Percentiles rank a stretch among this genome's conserved stretches.
Evolutionary conservation across 1,284 basidiomycete species (phyloP).

Genomic region (Phlebopus sp.): DNA sequence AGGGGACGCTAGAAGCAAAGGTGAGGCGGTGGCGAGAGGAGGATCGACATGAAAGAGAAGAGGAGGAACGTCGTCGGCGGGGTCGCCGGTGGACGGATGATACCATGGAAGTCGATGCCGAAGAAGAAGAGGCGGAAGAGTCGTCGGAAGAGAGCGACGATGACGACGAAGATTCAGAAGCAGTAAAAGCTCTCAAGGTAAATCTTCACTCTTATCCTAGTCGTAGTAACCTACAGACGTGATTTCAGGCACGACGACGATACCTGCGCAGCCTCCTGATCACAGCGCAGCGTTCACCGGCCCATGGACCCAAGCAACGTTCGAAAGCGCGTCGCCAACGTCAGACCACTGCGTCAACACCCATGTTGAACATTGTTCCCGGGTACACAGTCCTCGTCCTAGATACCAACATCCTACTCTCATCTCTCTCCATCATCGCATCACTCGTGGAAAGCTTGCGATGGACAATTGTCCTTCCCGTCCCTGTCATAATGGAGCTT

Average conservation of each 20-base stretch:
- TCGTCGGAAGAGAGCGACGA: slow-evolving; percentile 50
- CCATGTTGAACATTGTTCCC: slow-evolving; percentile 61
- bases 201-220: slow-evolving; percentile 8
- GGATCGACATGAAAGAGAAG: slow-evolving; percentile 59
- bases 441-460: slow-evolving; percentile 75
- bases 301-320: slow-evolving; percentile 32
- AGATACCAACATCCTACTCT: slow-evolving; percentile 92
- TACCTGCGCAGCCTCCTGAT: slow-evolving; percentile 61
- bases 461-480: slow-evolving; percentile 90
- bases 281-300: slow-evolving; percentile 37
- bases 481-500: slow-evolving; percentile 94
- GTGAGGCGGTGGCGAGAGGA: slow-evolving; percentile 70
- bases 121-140: slow-evolving; percentile 34
- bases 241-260: slow-evolving; percentile 58
- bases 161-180: slow-evolving; percentile 65
- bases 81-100: slow-evolving; percentile 64
- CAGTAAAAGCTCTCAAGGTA: slow-evolving; percentile 78
- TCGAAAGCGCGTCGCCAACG: slow-evolving; percentile 36
- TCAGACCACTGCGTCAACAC: slow-evolving; percentile 32
- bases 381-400: slow-evolving; percentile 91
- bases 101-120: slow-evolving; percentile 68
- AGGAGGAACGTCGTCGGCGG: slow-evolving; percentile 61
- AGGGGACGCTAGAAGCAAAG: slow-evolving; percentile 68
- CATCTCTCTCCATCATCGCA: slow-evolving; percentile 69
- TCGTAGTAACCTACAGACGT: slow-evolving; percentile 6